Conservation (phyloP, 2,329 filamentous ascomycete species). For the Macrophomina phaseolina region DNA sequence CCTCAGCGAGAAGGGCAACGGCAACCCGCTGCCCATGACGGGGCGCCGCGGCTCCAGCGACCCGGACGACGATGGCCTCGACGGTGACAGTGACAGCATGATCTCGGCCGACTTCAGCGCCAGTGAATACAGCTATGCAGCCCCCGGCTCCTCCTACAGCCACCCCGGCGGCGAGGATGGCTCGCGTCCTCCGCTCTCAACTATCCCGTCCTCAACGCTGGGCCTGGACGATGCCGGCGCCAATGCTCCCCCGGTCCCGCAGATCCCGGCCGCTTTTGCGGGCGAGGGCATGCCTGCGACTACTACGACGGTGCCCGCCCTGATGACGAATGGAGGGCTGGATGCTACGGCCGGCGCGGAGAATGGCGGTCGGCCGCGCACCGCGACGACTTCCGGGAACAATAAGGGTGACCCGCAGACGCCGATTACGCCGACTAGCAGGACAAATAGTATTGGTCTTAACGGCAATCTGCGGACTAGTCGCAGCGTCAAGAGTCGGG, state of each 20-base stretch:
- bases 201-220: constrained; percentile 4
- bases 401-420: not conserved
- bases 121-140: constrained; percentile 67
- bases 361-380: not conserved
- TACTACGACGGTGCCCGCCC: no score
- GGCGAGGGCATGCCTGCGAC: constrained; percentile 11
- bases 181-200: constrained; percentile 7
- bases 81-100: constrained; percentile 65
- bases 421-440: not conserved
- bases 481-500: constrained; percentile 22
- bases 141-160: constrained; percentile 18
- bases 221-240: not conserved
- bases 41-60: constrained; percentile 52
- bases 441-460: not conserved
- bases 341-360: not conserved
- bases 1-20: constrained; percentile 38
- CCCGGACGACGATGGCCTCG: constrained; percentile 46
- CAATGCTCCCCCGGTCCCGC: constrained; percentile 12
- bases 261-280: constrained; percentile 13
- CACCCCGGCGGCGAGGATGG: not conserved
- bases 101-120: constrained; percentile 71
- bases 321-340: not conserved
- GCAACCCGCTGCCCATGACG: constrained; percentile 49
- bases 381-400: not conserved
- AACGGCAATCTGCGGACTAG: not conserved